Percentiles rank a stretch among this genome's conserved stretches.
phyloP scores from a whole-genome alignment of 176 grass and related monocot genomes.

The Luzula sylvatica region DNA sequence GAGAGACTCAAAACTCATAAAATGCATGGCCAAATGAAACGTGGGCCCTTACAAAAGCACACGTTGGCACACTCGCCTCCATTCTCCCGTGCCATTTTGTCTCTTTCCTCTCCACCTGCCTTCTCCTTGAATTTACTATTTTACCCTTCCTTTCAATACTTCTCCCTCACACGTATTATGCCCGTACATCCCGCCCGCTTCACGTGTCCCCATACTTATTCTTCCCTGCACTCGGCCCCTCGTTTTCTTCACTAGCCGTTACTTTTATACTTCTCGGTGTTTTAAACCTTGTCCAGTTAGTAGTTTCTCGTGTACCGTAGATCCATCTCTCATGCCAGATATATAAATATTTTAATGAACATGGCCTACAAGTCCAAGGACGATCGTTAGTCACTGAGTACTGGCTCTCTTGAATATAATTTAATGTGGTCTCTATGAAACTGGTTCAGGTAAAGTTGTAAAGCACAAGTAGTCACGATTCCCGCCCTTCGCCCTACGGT shows the following conservation, averaged over 20 bases:
- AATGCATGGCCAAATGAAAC: background rate
- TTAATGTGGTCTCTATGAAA: background rate
- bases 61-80: constrained; percentile 2
- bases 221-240: background rate
- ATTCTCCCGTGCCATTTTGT: constrained; percentile 1
- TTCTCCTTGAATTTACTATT: background rate
- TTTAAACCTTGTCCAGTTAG: background rate
- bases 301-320: background rate
- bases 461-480: background rate
- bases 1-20: background rate
- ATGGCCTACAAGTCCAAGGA: background rate
- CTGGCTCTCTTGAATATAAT: background rate
- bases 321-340: background rate
- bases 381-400: background rate
- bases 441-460: background rate
- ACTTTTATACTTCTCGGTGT: background rate
- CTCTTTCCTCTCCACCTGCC: background rate
- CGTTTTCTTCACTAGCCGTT: background rate
- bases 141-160: constrained; percentile 4
- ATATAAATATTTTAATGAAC: background rate
- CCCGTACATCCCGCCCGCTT: background rate
- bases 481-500: constrained; percentile 11
- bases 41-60: constrained; percentile 1
- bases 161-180: background rate
- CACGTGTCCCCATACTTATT: constrained; percentile 2